These are phyloP conservation scores for Lactarius evosmus DNA, from an alignment of 768 basidiomycete genomes.

Conservation along the genomic window DNA sequence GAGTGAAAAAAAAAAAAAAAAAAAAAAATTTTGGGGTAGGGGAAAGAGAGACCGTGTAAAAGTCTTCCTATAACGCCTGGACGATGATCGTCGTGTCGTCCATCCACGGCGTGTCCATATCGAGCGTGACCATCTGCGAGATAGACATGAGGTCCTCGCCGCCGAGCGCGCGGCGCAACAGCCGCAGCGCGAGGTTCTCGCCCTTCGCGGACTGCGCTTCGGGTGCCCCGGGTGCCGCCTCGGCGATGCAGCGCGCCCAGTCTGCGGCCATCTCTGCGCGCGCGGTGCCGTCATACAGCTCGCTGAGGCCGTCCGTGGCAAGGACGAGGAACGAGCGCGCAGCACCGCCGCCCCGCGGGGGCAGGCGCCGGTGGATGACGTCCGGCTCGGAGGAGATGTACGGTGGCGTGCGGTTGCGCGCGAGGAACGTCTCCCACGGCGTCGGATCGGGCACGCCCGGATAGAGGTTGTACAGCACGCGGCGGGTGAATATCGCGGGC, in stretches of 20 bases:
- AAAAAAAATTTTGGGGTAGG: too few relatives aligned
- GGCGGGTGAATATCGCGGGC: slow-evolving; percentile 34
- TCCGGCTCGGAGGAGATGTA: slow-evolving; percentile 45
- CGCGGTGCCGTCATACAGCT: slow-evolving; percentile 38
- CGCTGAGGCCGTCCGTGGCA: slow-evolving; percentile 47
- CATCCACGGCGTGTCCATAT: slow-evolving; percentile 50
- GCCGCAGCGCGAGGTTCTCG: slow-evolving; percentile 40
- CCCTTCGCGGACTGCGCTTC: background rate
- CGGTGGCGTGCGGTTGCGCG: slow-evolving; percentile 45
- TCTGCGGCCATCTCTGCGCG: slow-evolving; percentile 36
- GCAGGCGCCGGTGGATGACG: slow-evolving; percentile 37
- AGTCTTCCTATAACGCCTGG: slow-evolving; percentile 34
- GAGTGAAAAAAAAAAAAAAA: background rate
- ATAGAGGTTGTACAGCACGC: slow-evolving; percentile 37
- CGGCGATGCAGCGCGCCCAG: slow-evolving; percentile 39
- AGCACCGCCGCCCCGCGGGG: slow-evolving; percentile 8
- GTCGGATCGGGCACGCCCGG: slow-evolving; percentile 36
- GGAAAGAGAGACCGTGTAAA: too few relatives aligned
- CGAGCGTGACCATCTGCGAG: slow-evolving; percentile 46
- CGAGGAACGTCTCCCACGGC: slow-evolving; percentile 31
- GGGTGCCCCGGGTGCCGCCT: slow-evolving; percentile 15
- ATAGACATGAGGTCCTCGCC: slow-evolving; percentile 40
- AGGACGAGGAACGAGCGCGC: slow-evolving; percentile 38
- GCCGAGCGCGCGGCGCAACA: slow-evolving; percentile 44
- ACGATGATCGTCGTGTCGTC: slow-evolving; percentile 50